A percentile compares a stretch with the other conserved stretches of the same genome.
Evolutionary conservation across 2,329 filamentous ascomycete genomes (phyloP).

Genomic region (Diaporthe capsici): DNA sequence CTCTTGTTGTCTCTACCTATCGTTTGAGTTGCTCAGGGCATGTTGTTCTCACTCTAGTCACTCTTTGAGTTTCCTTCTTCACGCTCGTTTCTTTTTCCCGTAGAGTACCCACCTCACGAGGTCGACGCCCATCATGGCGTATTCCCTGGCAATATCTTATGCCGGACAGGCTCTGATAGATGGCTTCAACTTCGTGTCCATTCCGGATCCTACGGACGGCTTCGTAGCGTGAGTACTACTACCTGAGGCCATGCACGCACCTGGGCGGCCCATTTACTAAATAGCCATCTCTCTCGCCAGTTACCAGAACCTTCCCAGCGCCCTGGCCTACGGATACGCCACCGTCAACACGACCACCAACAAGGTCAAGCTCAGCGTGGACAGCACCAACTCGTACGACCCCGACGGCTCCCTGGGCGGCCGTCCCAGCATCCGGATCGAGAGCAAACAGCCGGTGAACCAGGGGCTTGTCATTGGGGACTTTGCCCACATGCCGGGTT

Average conservation of each 20-base stretch:
- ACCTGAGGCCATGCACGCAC: not conserved
- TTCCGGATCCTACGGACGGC: slow-evolving; percentile 74
- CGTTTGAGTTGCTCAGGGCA: slow-evolving; percentile 8
- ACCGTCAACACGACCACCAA: slow-evolving; percentile 57
- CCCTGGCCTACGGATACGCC: slow-evolving; percentile 57
- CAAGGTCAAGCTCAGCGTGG: slow-evolving; percentile 62
- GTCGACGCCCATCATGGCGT: slow-evolving; percentile 43
- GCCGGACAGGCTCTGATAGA: slow-evolving; percentile 59
- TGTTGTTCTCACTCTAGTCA: slow-evolving; percentile 33
- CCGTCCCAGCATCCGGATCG: slow-evolving; percentile 61
- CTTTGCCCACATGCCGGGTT: slow-evolving; percentile 64
- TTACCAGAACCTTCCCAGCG: slow-evolving; percentile 60
- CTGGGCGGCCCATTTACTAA: not conserved
- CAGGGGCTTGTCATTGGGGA: slow-evolving; percentile 62
- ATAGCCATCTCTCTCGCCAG: slow-evolving; percentile 46
- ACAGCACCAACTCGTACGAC: slow-evolving; percentile 55
- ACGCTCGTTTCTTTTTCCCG: slow-evolving; percentile 13
- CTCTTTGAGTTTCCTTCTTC: slow-evolving; percentile 19
- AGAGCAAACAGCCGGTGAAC: slow-evolving; percentile 60
- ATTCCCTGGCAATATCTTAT: slow-evolving; percentile 60
- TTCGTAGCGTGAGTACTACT: slow-evolving; percentile 73
- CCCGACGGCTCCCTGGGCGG: slow-evolving; percentile 56
- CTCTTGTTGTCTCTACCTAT: not conserved
- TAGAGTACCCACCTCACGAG: not conserved
- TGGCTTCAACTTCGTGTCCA: slow-evolving; percentile 65